Evolutionary conservation across 2,329 filamentous ascomycete species (phyloP), one percentile per base, ranked within the genome.

Genomic region (Colletotrichum sp.): DNA sequence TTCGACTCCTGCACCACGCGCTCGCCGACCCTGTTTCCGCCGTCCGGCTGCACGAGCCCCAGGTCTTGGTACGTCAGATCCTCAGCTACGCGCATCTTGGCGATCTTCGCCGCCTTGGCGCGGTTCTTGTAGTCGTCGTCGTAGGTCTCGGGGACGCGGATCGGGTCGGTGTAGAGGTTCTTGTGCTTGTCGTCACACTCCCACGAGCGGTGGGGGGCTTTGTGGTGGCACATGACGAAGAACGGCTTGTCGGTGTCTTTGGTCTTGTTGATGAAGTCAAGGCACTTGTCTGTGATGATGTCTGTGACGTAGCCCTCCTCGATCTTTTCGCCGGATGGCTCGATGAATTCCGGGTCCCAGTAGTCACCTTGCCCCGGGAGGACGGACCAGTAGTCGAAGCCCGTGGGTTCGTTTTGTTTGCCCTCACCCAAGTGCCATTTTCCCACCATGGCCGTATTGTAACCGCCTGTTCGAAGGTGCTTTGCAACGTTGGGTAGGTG

Each of bases 141-240:
- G 77, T 88, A 90, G 0, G 89, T 90, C 62, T 90, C 88, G 0
- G 89, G 89, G 0, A 90, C 78, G 13, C 82, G 82, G 59, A 90
- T 81, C 1, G 84, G 85, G 11, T 90, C 86, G 2, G 81, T 84
- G 79, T 90, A 91, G 3, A 90, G 80, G 61, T 85, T 52, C 72
- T 87, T 87, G 80, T 91, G 87, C 76, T 88, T 88, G 8, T 83
- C 78, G 73, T 90, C 82, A 69, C 83, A 89, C 77, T 90, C 88
- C 89, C 89, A 90, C 16, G 83, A 86, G 5, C 88, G 84, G 77
- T 91, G 89, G 0, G 89, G 89, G 1, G 89, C 89, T 77, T 91
- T 91, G 79, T 91, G 89, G 77, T 90, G 89, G 78, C 88, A 90
- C 89, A 91, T 90, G 59, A 89, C 78, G 78, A 90, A 90, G 80